These are phyloP conservation scores for Penicillium paxilli DNA, from an alignment of 495 filamentous ascomycete genomes.

Conservation along the genomic window DNA sequence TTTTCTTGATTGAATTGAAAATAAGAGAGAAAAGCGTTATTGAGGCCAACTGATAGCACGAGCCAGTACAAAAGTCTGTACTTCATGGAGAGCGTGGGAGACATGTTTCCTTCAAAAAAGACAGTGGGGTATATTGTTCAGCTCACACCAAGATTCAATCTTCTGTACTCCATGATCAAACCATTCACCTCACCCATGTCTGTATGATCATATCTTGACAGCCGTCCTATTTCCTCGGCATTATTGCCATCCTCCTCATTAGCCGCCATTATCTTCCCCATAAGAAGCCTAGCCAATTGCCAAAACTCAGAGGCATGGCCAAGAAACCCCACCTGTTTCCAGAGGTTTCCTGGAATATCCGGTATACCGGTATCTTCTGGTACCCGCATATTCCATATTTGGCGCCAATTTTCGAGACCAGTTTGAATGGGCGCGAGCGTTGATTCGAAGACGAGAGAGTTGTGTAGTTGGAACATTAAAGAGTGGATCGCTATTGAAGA, in stretches of 20 bases:
- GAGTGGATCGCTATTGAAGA: conserved; percentile 23
- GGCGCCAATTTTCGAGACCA: conserved; percentile 28
- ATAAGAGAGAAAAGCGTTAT: too few relatives aligned
- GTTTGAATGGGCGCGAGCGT: conserved; percentile 26
- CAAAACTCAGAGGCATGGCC: conserved; percentile 29
- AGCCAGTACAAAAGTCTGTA: too few relatives aligned
- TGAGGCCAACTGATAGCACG: too few relatives aligned
- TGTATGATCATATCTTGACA: conserved; percentile 25
- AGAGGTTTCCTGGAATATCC: conserved; percentile 17
- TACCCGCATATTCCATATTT: conserved; percentile 22
- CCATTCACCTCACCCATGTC: conserved; percentile 33
- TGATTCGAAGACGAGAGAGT: conserved; percentile 30
- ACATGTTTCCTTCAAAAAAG: too few relatives aligned
- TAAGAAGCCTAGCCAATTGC: conserved; percentile 29
- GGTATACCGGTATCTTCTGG: conserved; percentile 24
- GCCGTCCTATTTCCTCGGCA: not conserved
- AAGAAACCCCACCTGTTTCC: conserved; percentile 30
- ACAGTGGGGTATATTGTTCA: too few relatives aligned
- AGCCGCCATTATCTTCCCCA: conserved; percentile 13
- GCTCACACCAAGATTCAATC: conserved; percentile 20
- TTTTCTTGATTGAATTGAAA: too few relatives aligned
- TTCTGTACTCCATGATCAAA: conserved; percentile 31
- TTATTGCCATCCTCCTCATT: conserved; percentile 2
- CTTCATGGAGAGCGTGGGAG: too few relatives aligned
- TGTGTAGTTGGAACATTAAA: conserved; percentile 29